These are phyloP conservation scores for Solanum pinnatisectum DNA, from an alignment of 257 asterid genomes.

Conservation along the genomic window DNA sequence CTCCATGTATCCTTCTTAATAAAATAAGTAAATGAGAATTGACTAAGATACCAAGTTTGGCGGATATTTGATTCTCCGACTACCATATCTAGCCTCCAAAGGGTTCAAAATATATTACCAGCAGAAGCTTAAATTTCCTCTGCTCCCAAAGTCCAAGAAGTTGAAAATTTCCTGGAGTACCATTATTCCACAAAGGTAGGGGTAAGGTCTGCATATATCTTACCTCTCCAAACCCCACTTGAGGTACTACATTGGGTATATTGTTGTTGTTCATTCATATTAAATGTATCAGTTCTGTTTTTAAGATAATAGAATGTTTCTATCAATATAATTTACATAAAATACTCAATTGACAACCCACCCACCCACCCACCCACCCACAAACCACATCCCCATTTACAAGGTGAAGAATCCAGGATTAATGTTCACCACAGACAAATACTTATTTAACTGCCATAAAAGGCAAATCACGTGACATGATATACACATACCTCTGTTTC, in stretches of 20 bases:
- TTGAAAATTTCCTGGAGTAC: background rate
- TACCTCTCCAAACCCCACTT: background rate
- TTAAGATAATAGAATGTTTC: background rate
- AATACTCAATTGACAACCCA: background rate
- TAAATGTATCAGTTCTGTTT: background rate
- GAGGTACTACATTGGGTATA: background rate
- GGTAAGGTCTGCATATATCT: background rate
- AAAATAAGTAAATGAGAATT: background rate
- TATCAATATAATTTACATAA: background rate
- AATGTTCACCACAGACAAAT: background rate
- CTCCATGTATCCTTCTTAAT: background rate
- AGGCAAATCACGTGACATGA: background rate
- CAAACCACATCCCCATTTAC: background rate
- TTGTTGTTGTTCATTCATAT: background rate
- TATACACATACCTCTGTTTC: slow-evolving; percentile 28
- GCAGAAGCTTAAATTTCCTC: background rate
- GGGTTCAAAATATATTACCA: background rate
- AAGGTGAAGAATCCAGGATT: background rate
- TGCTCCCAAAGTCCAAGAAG: background rate
- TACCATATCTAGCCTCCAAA: background rate
- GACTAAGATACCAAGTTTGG: background rate
- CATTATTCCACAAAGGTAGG: background rate
- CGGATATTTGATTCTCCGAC: background rate
- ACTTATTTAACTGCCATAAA: background rate
- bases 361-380: too few species aligned